Evolutionary conservation across 202 grass and related monocot genomes (phyloP).

Genomic region (Brachypodium distachyon): DNA sequence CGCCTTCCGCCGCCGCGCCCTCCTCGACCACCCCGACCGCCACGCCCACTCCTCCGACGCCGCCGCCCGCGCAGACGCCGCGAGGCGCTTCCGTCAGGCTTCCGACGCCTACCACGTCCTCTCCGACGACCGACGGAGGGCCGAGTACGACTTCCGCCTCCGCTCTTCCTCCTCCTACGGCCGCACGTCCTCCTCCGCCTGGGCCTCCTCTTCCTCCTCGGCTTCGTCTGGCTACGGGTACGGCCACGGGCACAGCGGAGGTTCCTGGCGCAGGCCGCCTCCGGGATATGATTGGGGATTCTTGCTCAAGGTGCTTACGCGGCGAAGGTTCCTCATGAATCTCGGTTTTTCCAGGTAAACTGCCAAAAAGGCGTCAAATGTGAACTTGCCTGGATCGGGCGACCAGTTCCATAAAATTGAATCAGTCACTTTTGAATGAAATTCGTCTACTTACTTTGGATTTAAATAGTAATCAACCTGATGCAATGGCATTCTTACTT

Average conservation of each 20-base stretch:
- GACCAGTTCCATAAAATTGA: not conserved
- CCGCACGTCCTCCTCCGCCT: conserved; percentile 23
- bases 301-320: conserved; percentile 32
- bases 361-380: not conserved
- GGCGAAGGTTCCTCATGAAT: conserved; percentile 47
- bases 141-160: conserved; percentile 46
- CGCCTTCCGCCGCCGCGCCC: conserved; percentile 49
- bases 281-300: conserved; percentile 33
- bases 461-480: not conserved
- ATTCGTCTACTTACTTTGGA: not conserved
- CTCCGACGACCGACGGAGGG: conserved; percentile 39
- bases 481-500: not conserved
- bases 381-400: not conserved
- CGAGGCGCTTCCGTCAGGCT: conserved; percentile 47
- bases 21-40: conserved; percentile 52
- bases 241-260: conserved; percentile 18
- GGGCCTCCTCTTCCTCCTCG: conserved; percentile 35
- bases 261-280: conserved; percentile 21
- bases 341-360: conserved; percentile 46
- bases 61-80: conserved; percentile 29
- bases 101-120: conserved; percentile 61
- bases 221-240: conserved; percentile 20
- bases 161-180: conserved; percentile 24
- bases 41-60: conserved; percentile 38
- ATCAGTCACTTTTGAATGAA: not conserved